Base-by-base conservation (phyloP, 352 stramenopile genomes). In the Phytopythium oedochilum region DNA sequence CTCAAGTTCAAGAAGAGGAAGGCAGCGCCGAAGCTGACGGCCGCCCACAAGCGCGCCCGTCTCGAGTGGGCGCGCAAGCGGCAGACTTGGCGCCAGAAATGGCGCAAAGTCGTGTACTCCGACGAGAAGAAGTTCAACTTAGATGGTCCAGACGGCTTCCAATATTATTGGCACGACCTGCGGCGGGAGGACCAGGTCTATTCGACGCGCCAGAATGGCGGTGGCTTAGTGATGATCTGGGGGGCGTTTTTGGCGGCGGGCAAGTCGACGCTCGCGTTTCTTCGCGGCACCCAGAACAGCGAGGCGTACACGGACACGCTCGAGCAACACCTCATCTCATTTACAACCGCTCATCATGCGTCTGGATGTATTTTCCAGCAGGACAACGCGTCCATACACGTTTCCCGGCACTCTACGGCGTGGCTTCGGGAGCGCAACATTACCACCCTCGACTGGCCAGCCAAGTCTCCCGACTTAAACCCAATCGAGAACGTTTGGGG, bases 401-500 rank as follows among this genome's bases (percentile, higher is more conserved):
- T 31, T 1, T 55, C 49, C 9, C 20, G 32, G 25, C 12, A 28
- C 14, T 53, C 49, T 1, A 60, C 36, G 29, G 25, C 20, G 3
- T 64, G 59, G 9, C 35, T 71, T 12, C 1, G 28, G 3, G 46
- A 71, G 48, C 5, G 55, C n/a, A 22, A 52, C 1, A 28, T 64
- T 17, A 10, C 23, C 0, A 15, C 56, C 0, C 52, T 66, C 8
- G 29, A 58, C 1, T 67, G 54, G 45, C 54, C 63, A 10, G 45
- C 59, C 2, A 60, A 57, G 23, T 59, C 54, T 0, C 58, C 59
- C 4, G 46, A 71, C 50, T 32, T 59, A 4, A 64, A 68, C 26
- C 55, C 64, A 0, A 71, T 65, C 2, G 53, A 70, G 25, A 63
- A 57, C 18, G 15, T 70, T 6, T 66, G 53, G 54, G 51, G 55